Percentiles rank a stretch among this genome's conserved stretches.
Conservation (phyloP, 345 rosid species). For the Erodium maritimum region DNA sequence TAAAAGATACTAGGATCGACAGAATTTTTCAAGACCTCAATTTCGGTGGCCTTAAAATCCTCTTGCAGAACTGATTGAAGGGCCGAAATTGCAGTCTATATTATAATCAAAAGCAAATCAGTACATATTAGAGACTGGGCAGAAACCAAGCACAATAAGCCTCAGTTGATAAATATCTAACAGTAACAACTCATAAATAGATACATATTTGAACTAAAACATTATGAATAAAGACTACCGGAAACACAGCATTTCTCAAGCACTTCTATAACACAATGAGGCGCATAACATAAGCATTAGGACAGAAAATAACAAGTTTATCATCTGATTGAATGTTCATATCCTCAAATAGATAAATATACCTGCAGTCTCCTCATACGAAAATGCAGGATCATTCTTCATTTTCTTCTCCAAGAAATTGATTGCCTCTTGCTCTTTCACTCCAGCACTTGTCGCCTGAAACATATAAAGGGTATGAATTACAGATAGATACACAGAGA, state of each 20-base stretch:
- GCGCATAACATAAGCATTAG: too few species aligned
- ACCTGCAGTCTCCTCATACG: slow-evolving; percentile 97
- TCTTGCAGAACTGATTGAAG: slow-evolving; percentile 58
- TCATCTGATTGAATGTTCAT: background rate
- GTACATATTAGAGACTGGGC: too few species aligned
- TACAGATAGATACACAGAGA: background rate
- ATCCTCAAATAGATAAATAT: slow-evolving; percentile 4
- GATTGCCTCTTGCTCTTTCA: slow-evolving; percentile 95
- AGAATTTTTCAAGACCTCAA: slow-evolving; percentile 56
- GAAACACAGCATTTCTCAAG: too few species aligned
- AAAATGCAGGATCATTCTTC: slow-evolving; percentile 81
- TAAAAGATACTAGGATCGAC: too few species aligned
- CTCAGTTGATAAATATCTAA: too few species aligned
- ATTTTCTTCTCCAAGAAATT: slow-evolving; percentile 97
- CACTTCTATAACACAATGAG: too few species aligned
- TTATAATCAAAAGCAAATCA: too few species aligned
- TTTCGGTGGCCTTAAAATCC: too few species aligned
- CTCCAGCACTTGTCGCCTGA: slow-evolving; percentile 97
- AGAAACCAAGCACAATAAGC: too few species aligned
- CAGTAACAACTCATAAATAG: too few species aligned
- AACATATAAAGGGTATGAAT: slow-evolving; percentile 7
- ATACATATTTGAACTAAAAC: too few species aligned
- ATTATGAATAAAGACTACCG: too few species aligned
- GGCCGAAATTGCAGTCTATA: slow-evolving; percentile 53
- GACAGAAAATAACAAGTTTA: background rate